A percentile compares a stretch with the other conserved stretches of the same genome.
These are phyloP conservation scores for Parsonsia alboflavescens DNA, from an alignment of 257 asterid genomes.

Conservation along the genomic window DNA sequence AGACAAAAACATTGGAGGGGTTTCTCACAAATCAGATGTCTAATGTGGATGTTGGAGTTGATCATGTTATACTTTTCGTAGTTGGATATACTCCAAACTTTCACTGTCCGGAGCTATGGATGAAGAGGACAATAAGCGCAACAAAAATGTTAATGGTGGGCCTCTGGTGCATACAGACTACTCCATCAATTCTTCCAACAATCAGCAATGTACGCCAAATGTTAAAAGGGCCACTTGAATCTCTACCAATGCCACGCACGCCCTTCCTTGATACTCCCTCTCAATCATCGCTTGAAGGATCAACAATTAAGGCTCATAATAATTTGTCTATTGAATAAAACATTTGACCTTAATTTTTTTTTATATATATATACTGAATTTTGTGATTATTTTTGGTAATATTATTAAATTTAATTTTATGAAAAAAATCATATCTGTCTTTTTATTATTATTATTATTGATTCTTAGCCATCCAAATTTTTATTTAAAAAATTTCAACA, in stretches of 20 bases:
- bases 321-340: too few species aligned
- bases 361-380: too few species aligned
- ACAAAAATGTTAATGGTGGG: slow-evolving; percentile 17
- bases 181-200: slow-evolving; percentile 28
- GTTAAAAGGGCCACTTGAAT: slow-evolving; percentile 28
- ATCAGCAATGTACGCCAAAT: slow-evolving; percentile 35
- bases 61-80: slow-evolving; percentile 26
- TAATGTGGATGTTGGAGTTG: slow-evolving; percentile 11
- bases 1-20: slow-evolving; percentile 28
- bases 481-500: too few species aligned
- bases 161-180: slow-evolving; percentile 44
- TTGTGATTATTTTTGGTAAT: too few species aligned
- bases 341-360: too few species aligned
- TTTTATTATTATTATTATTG: too few species aligned
- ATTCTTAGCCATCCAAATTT: too few species aligned
- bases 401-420: too few species aligned
- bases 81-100: slow-evolving; percentile 25
- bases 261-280: slow-evolving; percentile 24
- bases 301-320: too few species aligned
- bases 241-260: slow-evolving; percentile 33
- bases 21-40: slow-evolving; percentile 37
- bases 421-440: too few species aligned
- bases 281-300: not conserved
- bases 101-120: not conserved
- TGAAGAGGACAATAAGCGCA: slow-evolving; percentile 20